phyloP scores from a whole-genome alignment of 139 green algal genomes.

The Mychonastes homosphaera region DNA sequence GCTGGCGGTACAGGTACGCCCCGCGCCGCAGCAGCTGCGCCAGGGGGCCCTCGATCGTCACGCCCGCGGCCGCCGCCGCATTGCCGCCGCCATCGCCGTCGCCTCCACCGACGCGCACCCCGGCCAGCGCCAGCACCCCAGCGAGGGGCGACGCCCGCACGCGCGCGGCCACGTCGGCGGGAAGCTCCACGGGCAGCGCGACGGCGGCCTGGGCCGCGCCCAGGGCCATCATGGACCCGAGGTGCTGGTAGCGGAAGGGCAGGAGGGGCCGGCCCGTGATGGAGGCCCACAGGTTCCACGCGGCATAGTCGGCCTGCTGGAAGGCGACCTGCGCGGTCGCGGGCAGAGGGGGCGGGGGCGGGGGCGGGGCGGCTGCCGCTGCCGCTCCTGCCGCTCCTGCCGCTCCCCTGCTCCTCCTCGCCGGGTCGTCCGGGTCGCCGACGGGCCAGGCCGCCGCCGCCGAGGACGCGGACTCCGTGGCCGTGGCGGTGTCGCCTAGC shows the following conservation, averaged over 20 bases:
- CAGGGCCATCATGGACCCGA: conserved; percentile 95
- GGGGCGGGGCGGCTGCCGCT: neutral
- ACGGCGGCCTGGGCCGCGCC: conserved; percentile 62
- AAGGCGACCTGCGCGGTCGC: conserved; percentile 89
- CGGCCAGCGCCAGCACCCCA: conserved; percentile 33
- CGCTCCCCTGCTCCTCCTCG: neutral
- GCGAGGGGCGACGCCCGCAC: conserved; percentile 43
- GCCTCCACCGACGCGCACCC: conserved; percentile 23
- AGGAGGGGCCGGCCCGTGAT: conserved; percentile 81
- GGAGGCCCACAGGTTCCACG: conserved; percentile 94
- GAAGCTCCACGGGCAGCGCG: conserved; percentile 57
- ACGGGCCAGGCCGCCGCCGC: neutral
- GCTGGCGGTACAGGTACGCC: conserved; percentile 88
- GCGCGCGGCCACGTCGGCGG: conserved; percentile 34
- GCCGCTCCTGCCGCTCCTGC: neutral
- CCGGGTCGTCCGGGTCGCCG: neutral
- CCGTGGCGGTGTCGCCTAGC: conserved; percentile 69
- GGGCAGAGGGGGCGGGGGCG: conserved; percentile 23
- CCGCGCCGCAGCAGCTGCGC: conserved; percentile 56
- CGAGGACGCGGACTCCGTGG: neutral
- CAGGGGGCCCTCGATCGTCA: conserved; percentile 75
- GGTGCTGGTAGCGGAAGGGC: conserved; percentile 94
- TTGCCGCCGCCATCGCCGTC: neutral
- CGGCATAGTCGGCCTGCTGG: conserved; percentile 95
- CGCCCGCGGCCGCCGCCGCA: conserved; percentile 14